phyloP scores from a whole-genome alignment of 1,139 yeast genomes.

The Lizanozyma gosingica region DNA sequence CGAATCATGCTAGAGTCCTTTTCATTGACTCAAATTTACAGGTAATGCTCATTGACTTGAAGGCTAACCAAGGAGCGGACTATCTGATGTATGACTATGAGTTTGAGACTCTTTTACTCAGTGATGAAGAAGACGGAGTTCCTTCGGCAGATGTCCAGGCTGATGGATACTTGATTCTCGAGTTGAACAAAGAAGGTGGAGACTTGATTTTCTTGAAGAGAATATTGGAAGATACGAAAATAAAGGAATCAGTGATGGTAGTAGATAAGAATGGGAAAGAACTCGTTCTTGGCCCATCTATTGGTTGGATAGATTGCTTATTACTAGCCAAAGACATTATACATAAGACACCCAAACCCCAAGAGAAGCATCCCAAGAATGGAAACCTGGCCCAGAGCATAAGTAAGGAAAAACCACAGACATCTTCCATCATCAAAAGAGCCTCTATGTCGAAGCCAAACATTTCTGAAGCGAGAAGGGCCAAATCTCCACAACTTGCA shows the following conservation, averaged over 20 bases:
- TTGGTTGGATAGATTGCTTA: slow-evolving; percentile 42
- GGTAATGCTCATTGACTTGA: slow-evolving; percentile 36
- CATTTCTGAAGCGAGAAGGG: too few relatives aligned
- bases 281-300: slow-evolving; percentile 26
- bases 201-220: slow-evolving; percentile 52
- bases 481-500: slow-evolving; percentile 3
- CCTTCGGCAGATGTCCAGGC: slow-evolving; percentile 17
- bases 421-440: too few relatives aligned
- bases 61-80: slow-evolving; percentile 46
- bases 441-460: too few relatives aligned
- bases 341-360: slow-evolving; percentile 6
- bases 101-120: slow-evolving; percentile 35
- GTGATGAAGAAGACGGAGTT: slow-evolving; percentile 33
- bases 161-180: slow-evolving; percentile 58
- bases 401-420: too few relatives aligned
- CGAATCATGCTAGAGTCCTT: slow-evolving; percentile 37
- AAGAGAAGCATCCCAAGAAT: slow-evolving; percentile 1
- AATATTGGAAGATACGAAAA: slow-evolving; percentile 15
- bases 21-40: slow-evolving; percentile 29
- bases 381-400: too few relatives aligned
- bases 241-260: slow-evolving; percentile 29
- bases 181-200: slow-evolving; percentile 46
- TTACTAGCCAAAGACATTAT: slow-evolving; percentile 36
- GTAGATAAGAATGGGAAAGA: slow-evolving; percentile 24
- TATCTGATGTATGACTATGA: slow-evolving; percentile 77